Evolutionary conservation across 2,329 filamentous ascomycete genomes (phyloP).

Genomic region (Sporothrix brunneoviolacea): DNA sequence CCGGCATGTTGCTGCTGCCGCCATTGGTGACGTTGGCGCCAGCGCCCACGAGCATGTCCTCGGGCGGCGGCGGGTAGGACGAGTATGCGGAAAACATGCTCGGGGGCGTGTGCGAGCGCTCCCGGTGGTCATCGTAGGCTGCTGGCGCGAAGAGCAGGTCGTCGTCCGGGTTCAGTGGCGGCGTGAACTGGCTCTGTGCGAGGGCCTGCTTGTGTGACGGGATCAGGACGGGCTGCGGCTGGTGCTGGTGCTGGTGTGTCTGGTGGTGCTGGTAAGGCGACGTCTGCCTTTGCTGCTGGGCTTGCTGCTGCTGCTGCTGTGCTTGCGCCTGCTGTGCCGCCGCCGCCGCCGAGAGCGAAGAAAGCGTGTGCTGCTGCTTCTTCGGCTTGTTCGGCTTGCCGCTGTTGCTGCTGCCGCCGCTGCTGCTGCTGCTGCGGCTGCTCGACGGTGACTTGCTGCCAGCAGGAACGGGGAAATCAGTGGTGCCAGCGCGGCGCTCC

Average conservation of each 20-base stretch:
- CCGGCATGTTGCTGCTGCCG: slow-evolving; percentile 18
- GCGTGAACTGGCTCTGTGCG: slow-evolving; percentile 51
- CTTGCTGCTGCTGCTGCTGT: slow-evolving; percentile 18
- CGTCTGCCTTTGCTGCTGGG: slow-evolving; percentile 10
- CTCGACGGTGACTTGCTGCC: background rate
- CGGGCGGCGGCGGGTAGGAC: slow-evolving; percentile 56
- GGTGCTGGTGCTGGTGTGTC: slow-evolving; percentile 23
- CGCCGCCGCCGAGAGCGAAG: slow-evolving; percentile 16
- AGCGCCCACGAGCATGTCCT: slow-evolving; percentile 58
- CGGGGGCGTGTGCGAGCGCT: slow-evolving; percentile 65
- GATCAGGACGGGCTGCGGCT: slow-evolving; percentile 28
- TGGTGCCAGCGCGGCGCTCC: slow-evolving; percentile 63
- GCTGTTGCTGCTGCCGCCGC: background rate
- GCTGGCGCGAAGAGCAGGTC: slow-evolving; percentile 55
- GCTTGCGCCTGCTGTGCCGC: slow-evolving; percentile 21
- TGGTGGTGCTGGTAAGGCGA: slow-evolving; percentile 16
- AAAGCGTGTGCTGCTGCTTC: slow-evolving; percentile 28
- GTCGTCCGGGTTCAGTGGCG: slow-evolving; percentile 55
- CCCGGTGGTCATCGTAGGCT: slow-evolving; percentile 61
- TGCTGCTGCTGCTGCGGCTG: background rate
- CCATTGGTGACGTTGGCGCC: slow-evolving; percentile 29
- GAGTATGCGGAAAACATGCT: slow-evolving; percentile 54
- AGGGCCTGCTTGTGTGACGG: slow-evolving; percentile 33
- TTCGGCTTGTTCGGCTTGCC: slow-evolving; percentile 30
- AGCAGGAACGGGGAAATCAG: slow-evolving; percentile 23